Percentiles rank a stretch among this genome's conserved stretches.
Conservation (phyloP, 192 early-diverging fungal genomes). For the Radiomyces spectabilis region DNA sequence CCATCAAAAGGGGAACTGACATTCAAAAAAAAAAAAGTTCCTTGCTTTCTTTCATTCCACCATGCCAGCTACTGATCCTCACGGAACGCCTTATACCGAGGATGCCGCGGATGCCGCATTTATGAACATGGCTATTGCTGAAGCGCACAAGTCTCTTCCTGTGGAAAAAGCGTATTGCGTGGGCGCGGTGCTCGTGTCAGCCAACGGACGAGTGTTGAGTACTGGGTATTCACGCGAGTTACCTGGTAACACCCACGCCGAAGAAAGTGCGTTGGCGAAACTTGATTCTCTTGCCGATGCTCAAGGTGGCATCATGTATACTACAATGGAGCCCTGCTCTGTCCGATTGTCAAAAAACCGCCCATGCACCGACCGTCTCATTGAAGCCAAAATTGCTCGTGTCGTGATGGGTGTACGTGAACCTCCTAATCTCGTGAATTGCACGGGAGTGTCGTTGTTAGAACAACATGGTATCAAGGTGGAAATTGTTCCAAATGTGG, state of each 20-base stretch:
- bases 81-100: constrained; percentile 5
- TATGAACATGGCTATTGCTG: constrained; percentile 78
- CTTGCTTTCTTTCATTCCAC: neutral
- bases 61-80: neutral
- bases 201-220: constrained; percentile 48
- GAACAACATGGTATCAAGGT: constrained; percentile 68
- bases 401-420: constrained; percentile 88
- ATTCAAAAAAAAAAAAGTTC: neutral
- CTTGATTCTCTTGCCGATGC: constrained; percentile 27
- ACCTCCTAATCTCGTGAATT: constrained; percentile 80
- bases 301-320: constrained; percentile 69
- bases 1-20: too few species aligned
- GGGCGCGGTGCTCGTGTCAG: constrained; percentile 64
- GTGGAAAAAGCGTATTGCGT: constrained; percentile 86
- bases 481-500: constrained; percentile 56
- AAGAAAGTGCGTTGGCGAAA: constrained; percentile 83
- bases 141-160: constrained; percentile 73
- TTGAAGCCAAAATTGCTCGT: constrained; percentile 54
- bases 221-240: constrained; percentile 91
- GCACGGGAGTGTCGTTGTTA: constrained; percentile 65
- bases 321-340: constrained; percentile 97
- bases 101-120: constrained; percentile 51
- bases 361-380: constrained; percentile 70
- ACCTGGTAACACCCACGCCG: constrained; percentile 95
- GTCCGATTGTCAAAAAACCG: constrained; percentile 59